Evolutionary conservation across 768 basidiomycete species (phyloP).

Genomic region (Termitomyces sp.): DNA sequence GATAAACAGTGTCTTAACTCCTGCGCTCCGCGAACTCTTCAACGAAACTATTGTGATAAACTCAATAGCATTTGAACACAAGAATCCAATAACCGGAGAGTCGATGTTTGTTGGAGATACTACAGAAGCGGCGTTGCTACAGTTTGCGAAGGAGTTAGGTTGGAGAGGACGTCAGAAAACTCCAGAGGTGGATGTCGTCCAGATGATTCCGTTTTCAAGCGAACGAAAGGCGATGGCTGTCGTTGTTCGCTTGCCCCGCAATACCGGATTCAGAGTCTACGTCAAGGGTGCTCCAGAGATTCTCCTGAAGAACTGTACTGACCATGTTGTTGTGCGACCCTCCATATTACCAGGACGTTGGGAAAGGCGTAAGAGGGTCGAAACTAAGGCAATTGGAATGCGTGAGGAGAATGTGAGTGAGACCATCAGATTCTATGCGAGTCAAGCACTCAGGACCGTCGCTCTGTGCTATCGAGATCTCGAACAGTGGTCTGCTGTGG

Average conservation of each 20-base stretch:
- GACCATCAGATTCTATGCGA: slow-evolving; percentile 97
- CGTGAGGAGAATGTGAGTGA: slow-evolving; percentile 80
- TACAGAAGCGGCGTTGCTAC: slow-evolving; percentile 90
- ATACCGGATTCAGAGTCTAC: slow-evolving; percentile 56
- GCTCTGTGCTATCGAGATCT: slow-evolving; percentile 93
- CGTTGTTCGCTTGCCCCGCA: slow-evolving; percentile 57
- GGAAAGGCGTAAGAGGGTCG: slow-evolving; percentile 30
- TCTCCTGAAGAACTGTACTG: slow-evolving; percentile 69
- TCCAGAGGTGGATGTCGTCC: slow-evolving; percentile 63
- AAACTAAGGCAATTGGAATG: slow-evolving; percentile 60
- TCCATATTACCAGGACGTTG: slow-evolving; percentile 22
- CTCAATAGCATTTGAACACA: slow-evolving; percentile 92
- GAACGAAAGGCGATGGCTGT: slow-evolving; percentile 95
- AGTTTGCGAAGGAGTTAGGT: slow-evolving; percentile 75
- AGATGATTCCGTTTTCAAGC: slow-evolving; percentile 93
- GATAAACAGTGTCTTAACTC: slow-evolving; percentile 62
- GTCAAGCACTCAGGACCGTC: slow-evolving; percentile 92
- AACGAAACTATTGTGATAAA: slow-evolving; percentile 89
- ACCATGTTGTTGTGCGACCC: slow-evolving; percentile 67
- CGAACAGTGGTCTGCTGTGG: slow-evolving; percentile 75
- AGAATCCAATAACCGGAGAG: slow-evolving; percentile 56
- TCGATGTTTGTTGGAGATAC: slow-evolving; percentile 83
- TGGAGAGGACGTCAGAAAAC: slow-evolving; percentile 73
- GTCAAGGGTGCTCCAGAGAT: slow-evolving; percentile 96
- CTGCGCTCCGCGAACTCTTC: slow-evolving; percentile 60